Percentiles rank a stretch among this genome's conserved stretches.
Evolutionary conservation across 139 green algal species (phyloP).

Genomic region (Edaphochlamys debaryana): DNA sequence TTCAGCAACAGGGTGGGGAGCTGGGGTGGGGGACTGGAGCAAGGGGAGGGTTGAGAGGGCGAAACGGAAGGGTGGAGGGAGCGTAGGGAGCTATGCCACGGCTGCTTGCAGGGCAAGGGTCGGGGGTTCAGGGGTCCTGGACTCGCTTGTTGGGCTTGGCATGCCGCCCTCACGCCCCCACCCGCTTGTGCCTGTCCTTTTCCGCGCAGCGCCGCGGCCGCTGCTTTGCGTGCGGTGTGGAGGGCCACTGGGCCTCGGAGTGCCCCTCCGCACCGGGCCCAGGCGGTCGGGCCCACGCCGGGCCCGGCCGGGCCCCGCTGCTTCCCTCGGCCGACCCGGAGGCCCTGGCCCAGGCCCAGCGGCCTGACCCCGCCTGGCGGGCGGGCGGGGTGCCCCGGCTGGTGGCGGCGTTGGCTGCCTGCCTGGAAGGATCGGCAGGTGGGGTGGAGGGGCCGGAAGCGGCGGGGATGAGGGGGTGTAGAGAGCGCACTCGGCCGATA

Average conservation of each 20-base stretch:
- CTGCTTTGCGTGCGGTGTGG: constrained; percentile 15
- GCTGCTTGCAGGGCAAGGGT: too few relatives aligned
- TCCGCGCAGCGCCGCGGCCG: constrained; percentile 17
- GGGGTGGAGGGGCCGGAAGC: too few relatives aligned
- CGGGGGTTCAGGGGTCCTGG: too few relatives aligned
- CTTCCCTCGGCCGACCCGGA: background rate
- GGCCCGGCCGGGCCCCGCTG: background rate
- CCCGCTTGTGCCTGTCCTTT: too few relatives aligned
- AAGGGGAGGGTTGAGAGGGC: too few relatives aligned
- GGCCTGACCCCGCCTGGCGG: background rate
- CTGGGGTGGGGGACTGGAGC: background rate
- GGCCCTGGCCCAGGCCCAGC: constrained; percentile 14
- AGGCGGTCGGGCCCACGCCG: background rate
- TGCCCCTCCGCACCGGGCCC: constrained; percentile 14
- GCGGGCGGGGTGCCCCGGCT: background rate
- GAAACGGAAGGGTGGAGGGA: too few relatives aligned
- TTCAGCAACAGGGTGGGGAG: constrained; percentile 38
- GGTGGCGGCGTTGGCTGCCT: background rate
- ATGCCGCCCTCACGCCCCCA: too few relatives aligned
- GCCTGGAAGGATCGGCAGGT: background rate
- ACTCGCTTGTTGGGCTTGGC: too few relatives aligned
- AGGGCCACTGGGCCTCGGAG: constrained; percentile 25
- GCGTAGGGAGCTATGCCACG: too few relatives aligned
- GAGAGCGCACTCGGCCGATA: too few relatives aligned
- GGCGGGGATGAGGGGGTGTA: too few relatives aligned